These are phyloP conservation scores for Pachysolen tannophilus DNA, from an alignment of 805 yeast species.

Conservation along the genomic window DNA sequence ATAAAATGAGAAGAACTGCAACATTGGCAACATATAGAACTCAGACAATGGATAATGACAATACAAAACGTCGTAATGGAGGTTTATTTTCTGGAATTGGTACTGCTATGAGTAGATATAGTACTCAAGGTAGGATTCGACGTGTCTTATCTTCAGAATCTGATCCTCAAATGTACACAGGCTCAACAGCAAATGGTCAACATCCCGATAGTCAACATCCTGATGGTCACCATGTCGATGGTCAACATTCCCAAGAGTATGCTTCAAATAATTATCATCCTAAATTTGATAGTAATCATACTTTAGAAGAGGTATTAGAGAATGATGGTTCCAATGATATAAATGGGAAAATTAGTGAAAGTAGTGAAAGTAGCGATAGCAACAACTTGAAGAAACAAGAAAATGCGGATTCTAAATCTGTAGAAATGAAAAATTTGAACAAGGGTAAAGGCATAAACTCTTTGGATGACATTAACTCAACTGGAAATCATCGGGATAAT, in stretches of 20 bases:
- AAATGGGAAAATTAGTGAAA: not conserved
- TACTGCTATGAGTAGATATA: too few relatives aligned
- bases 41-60: conserved; percentile 17
- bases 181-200: not conserved
- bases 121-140: not conserved
- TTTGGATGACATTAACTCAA: conserved; percentile 6
- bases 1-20: conserved; percentile 73
- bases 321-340: not conserved
- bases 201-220: too few relatives aligned
- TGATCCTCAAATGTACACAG: too few relatives aligned
- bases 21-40: conserved; percentile 48
- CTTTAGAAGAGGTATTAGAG: not conserved
- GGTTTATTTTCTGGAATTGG: too few relatives aligned
- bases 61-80: conserved; percentile 3
- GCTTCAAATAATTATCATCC: not conserved
- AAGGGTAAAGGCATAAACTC: too few relatives aligned
- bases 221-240: too few relatives aligned
- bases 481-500: conserved; percentile 8
- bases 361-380: not conserved
- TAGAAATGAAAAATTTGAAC: not conserved
- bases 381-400: not conserved
- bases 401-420: not conserved
- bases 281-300: not conserved
- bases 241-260: not conserved
- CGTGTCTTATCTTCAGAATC: too few relatives aligned